Evolutionary conservation across 2,329 filamentous ascomycete genomes (phyloP).

Genomic region (Emericellopsis atlantica): DNA sequence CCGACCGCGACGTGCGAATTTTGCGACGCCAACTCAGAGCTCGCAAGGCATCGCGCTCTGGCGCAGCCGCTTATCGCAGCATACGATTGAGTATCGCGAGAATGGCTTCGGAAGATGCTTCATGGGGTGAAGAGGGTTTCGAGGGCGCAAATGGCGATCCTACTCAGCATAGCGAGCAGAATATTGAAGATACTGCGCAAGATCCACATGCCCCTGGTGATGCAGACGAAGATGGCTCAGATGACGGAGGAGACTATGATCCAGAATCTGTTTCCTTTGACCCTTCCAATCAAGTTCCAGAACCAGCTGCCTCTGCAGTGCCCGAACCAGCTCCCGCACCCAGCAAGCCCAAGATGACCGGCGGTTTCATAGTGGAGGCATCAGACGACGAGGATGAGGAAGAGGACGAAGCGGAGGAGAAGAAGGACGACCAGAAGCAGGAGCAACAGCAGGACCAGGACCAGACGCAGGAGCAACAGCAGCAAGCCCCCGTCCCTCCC

Average conservation of each 20-base stretch:
- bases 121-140: slow-evolving; percentile 41
- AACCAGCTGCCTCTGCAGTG: slow-evolving; percentile 13
- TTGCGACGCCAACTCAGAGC: too few species aligned
- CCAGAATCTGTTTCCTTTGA: slow-evolving; percentile 39
- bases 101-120: slow-evolving; percentile 27
- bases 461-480: neutral
- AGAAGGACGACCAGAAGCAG: slow-evolving; percentile 5
- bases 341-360: slow-evolving; percentile 44
- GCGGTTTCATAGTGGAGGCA: slow-evolving; percentile 47
- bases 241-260: slow-evolving; percentile 45
- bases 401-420: slow-evolving; percentile 13
- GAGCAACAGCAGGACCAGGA: neutral
- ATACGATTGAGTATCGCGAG: neutral
- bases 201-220: slow-evolving; percentile 36
- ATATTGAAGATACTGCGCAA: slow-evolving; percentile 36
- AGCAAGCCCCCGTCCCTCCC: neutral
- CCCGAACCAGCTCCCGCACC: slow-evolving; percentile 15
- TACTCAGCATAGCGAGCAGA: slow-evolving; percentile 40
- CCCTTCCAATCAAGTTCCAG: slow-evolving; percentile 22
- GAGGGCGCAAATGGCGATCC: slow-evolving; percentile 43
- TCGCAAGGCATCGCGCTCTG: too few species aligned
- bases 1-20: too few species aligned
- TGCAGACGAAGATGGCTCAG: slow-evolving; percentile 30
- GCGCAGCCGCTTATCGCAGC: neutral
- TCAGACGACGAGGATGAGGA: slow-evolving; percentile 43